Evolutionary conservation across 192 early-diverging fungal genomes (phyloP), one percentile per base, ranked within the genome.

Genomic region (Coemansia sp.): DNA sequence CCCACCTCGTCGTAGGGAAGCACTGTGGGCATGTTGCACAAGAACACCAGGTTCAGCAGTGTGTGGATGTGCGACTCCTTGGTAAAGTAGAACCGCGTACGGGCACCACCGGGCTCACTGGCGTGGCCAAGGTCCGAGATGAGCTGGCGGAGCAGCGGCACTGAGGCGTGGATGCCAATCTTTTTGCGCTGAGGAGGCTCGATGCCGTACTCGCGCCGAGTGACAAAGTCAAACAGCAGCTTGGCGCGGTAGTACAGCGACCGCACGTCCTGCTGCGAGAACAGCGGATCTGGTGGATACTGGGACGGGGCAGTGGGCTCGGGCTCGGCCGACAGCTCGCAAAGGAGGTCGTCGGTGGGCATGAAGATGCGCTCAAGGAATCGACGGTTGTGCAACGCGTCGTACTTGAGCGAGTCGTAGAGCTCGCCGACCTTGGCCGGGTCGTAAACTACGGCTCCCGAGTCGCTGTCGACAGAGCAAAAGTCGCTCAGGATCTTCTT

Each of bases 371-470:
- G 79, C 34, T 92, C 84, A 18, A 91, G 50, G 56, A 94, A 95
- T 21, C 70, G 60, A 16, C 94, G 82, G 57, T 98, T 98, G 56
- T 98, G 95, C 34, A 98, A 60, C n/a, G 94, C 84, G 51, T 98
- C 95, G 51, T 93, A 96, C 55, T 98, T 98, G 17, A 96, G 66
- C 25, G 93, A 92, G 56, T 98, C 95, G 54, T 96, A 95, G 5
- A 98, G 73, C 53, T 94, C 89, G 11, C 90, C 90, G 5, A 91
- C 82, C 56, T 92, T 92, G 25, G 88, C 87, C 0, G 92, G 89
- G 46, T 88, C 85, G 55, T 80, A 84, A 76, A 75, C 17, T 50
- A 68, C 48, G 57, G 52, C 2, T n/a, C n/a, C n/a, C n/a, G n/a
- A n/a, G 13, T 47, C 45, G 9, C 47, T 21, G 7, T 60, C 53